Evolutionary conservation across 2,329 filamentous ascomycete species (phyloP), one percentile per base, ranked within the genome.

Genomic region (Gremmenia infestans): DNA sequence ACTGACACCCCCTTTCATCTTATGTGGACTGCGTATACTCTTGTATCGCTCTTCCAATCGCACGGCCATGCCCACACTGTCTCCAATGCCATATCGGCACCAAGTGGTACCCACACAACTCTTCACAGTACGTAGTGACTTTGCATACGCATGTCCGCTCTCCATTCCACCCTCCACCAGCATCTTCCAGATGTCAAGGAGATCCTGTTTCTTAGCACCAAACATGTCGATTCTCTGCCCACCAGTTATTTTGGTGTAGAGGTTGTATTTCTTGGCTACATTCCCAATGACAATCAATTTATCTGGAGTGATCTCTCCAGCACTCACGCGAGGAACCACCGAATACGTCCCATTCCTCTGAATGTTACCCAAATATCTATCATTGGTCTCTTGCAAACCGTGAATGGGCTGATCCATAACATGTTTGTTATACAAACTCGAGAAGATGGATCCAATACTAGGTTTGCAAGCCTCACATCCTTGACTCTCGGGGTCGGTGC

Each of bases 191-290:
- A 96, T 96, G 14, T 80, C 79, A 2, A 89, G 78, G 17, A 96
- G 78, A 70, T 96, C 90, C 62, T 94, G 88, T 73, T 95, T 96
- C 72, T 85, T 86, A 0, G 91, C 91, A 42, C 91, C 91, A 67
- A 96, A 96, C 85, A 96, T 83, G 71, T 96, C 91, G 67, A 96
- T 96, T 54, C 91, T 83, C 72, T 96, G 91, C 1, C 89, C 91
- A 54, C 91, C 91, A 0, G 91, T 96, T 68, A 96, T 95, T 73
- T 96, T 96, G 68, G 86, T 91, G 74, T 96, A 96, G 6, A 96
- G 76, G 37, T 81, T 80, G 67, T 90, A 96, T 69, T 93, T 87
- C 75, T 89, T 89, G 0, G 91, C 91, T 0, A 96, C 89, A 54
- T 85, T 82, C 0, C 90, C 91, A 57, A 96, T 91, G 55, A 86